Base-by-base conservation (phyloP, 192 early-diverging fungal genomes). In the Physocladia obscura region DNA sequence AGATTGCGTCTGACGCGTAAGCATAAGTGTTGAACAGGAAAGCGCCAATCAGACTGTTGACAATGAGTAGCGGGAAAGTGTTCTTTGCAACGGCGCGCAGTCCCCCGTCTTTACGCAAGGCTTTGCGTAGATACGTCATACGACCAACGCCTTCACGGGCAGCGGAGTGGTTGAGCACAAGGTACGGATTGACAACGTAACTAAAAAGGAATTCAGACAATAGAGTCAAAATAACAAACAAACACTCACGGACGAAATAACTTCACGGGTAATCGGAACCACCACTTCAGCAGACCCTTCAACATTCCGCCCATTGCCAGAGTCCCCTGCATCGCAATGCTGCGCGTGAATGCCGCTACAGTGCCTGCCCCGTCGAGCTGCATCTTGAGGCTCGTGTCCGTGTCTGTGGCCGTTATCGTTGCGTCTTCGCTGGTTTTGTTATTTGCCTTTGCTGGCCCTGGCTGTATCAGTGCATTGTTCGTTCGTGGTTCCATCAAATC, bases 11-110 rank as follows among this genome's bases (percentile, higher is more conserved):
- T 17, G 40, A 49, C 24, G 75, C 40, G 24, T 34, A 49, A 19
- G 74, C 65, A 58, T 85, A 85, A 26, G 73, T 68, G 75, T 85
- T 85, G 75, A 85, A 85, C 4, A 85, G 74, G 17, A 83, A 71
- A 8, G 79, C 80, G 19, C 81, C 84, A n/a, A 81, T 76, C 0
- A 65, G 19, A 1, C 65, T 71, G 61, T 85, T 85, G 1, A 74
- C 74, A n/a, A 83, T 19, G 8, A 85, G 52, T 6, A 85, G 67
- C 5, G 84, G 84, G 1, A 79, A 13, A 21, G 78, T 70, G 55
- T 85, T 85, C 40, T 60, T 51, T 0, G 71, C 74, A 3, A 83
- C 24, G n/a, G 61, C 51, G 51, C 67, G 49, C 5, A 67, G 57
- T 40, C 84, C 84, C 11, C n/a, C 11, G 75, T 83, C 81, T 21